Evolutionary conservation across 129 eudicot species (phyloP), one percentile per base, ranked within the genome.

Genomic region (Pittosporum tobira): DNA sequence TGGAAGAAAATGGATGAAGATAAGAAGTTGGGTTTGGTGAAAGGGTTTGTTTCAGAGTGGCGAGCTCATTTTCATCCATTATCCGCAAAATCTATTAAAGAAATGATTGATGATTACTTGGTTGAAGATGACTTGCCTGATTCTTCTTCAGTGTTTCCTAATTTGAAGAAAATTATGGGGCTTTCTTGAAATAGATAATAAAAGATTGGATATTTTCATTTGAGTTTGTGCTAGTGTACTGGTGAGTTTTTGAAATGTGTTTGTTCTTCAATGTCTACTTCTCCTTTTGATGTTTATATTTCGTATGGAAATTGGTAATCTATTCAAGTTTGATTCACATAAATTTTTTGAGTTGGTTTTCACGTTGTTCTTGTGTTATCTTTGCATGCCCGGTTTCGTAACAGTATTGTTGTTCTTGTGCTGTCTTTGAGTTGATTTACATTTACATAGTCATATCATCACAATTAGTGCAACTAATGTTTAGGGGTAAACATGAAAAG

Each of bases 51-150:
- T 69, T 62, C 73, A 9, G 80, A 71, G 25, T 88, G 94, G 94
- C 78, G 80, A 15, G 73, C 34, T 45, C 59, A 65, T 78, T 88
- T 84, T 66, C 94, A 88, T 71, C 96, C 90, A 14, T 72, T 88
- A 28, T 84, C 89, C 49, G 87, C 78, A 6, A 81, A 46, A 53
- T 84, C 89, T 67, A 89, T 78, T 48, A 84, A 72, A 45, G 80
- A 78, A 44, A 51, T 88, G 73, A 71, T 88, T 16, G 96, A 81
- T 47, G 80, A 84, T n/a, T 71, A 75, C 48, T 36, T 84, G 71
- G 66, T 27, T n/a, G 30, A 42, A 38, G 65, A 72, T 12, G 43
- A 2, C 38, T 3, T 25, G n/a, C n/a, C 66, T 29, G 53, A 16
- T 18, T 50, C 10, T 50, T 30, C 47, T 37, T 56, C 74, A 44